These are phyloP conservation scores for Fonsecaea multimorphosa DNA, from an alignment of 2,329 filamentous ascomycete genomes.

Conservation along the genomic window DNA sequence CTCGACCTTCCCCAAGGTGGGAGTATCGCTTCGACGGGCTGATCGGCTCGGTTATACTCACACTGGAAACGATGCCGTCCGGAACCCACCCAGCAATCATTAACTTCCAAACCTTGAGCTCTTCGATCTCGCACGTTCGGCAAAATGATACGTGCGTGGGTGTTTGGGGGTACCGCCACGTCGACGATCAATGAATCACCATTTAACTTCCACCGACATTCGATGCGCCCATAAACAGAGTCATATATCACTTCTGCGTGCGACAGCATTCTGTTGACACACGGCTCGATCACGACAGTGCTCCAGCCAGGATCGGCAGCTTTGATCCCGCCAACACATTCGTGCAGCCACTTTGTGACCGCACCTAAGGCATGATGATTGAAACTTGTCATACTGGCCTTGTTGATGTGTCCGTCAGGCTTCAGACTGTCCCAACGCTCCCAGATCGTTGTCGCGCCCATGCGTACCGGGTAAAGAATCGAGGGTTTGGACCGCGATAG, in stretches of 20 bases:
- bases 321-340: slow-evolving; percentile 44
- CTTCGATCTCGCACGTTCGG: neutral
- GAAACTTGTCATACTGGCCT: slow-evolving; percentile 52
- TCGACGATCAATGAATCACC: neutral
- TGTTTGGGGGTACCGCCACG: neutral
- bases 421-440: slow-evolving; percentile 53
- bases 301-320: slow-evolving; percentile 44
- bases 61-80: neutral
- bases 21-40: neutral
- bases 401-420: slow-evolving; percentile 48
- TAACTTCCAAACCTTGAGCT: neutral
- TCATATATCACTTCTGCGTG: slow-evolving; percentile 42
- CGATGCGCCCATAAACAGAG: slow-evolving; percentile 43
- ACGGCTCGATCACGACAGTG: slow-evolving; percentile 40
- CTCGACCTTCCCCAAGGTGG: slow-evolving; percentile 1
- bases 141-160: neutral
- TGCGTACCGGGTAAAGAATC: slow-evolving; percentile 50
- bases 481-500: slow-evolving; percentile 46
- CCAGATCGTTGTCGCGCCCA: slow-evolving; percentile 53
- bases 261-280: slow-evolving; percentile 44
- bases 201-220: slow-evolving; percentile 36
- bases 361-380: slow-evolving; percentile 53
- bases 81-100: neutral
- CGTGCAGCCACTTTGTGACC: slow-evolving; percentile 50
- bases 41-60: neutral